Base-by-base conservation (phyloP, 495 filamentous ascomycete genomes). In the Clavariopsis aquatica region DNA sequence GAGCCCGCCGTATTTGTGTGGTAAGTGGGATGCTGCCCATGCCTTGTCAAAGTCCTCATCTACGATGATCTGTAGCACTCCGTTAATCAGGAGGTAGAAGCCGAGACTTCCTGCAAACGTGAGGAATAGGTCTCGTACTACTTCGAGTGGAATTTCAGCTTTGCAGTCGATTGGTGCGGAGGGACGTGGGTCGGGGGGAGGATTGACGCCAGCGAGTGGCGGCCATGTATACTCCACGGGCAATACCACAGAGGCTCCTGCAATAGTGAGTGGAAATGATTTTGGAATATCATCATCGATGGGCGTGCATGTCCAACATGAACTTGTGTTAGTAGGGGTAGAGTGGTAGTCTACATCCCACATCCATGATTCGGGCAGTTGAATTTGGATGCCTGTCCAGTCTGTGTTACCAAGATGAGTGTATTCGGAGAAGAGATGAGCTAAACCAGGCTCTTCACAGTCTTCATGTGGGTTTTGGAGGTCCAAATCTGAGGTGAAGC, bases 151-250 rank as follows among this genome's bases (percentile, higher is more conserved):
- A n/a, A 64, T 24, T 38, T 57, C 47, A 12, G 27, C 53, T 6
- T 52, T 58, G 61, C 53, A 64, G 34, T 64, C 61, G 0, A 64
- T 34, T 10, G 52, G 61, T 6, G 61, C 15, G 0, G 52, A 57
- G 3, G 61, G 53, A 28, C 61, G 46, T 4, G 61, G 61, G 34
- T 64, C 61, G 20, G 61, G 61, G 15, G 52, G 61, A 1, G 61
- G 53, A 19, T 64, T 64, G 5, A 57, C 45, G 2, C 52, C 61
- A 6, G 52, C 61, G 2, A 64, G 26, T 6, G 53, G 61, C 15
- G 61, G 52, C 61, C 61, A 64, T 19, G 24, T 41, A 19, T 57
- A 57, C n/a, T 64, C 61, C 19, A 64, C 61, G 20, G 61, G 61
- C 0, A 64, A 17, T 3, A 64, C 61, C 17, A 64, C 61, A 2